Percentiles rank a stretch among this genome's conserved stretches.
phyloP scores from a whole-genome alignment of 2,329 filamentous ascomycete genomes.

The Aplosporella prunicola region DNA sequence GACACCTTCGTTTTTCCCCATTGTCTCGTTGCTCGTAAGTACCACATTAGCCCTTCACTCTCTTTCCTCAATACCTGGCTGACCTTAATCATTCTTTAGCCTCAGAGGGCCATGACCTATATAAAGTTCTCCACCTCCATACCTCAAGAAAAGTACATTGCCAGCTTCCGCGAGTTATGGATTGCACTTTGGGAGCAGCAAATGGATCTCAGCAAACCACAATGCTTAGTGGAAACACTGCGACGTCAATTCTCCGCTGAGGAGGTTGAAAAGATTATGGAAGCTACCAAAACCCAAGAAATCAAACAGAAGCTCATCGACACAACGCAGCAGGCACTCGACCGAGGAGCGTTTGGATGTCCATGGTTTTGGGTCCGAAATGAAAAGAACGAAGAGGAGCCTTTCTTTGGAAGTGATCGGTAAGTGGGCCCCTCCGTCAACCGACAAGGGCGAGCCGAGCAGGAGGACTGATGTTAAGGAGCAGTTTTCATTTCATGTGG shows the following conservation, averaged over 20 bases:
- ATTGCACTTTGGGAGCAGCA: slow-evolving; percentile 53
- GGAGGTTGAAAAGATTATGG: slow-evolving; percentile 49
- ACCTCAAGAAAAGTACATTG: slow-evolving; percentile 40
- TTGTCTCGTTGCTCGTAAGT: slow-evolving; percentile 41
- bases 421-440: slow-evolving; percentile 20
- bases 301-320: slow-evolving; percentile 46
- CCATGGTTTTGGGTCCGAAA: slow-evolving; percentile 67
- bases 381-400: slow-evolving; percentile 39
- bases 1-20: slow-evolving; percentile 44
- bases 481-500: slow-evolving; percentile 60
- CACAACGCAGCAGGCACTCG: slow-evolving; percentile 50
- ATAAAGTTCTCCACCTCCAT: slow-evolving; percentile 46
- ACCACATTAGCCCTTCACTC: slow-evolving; percentile 23
- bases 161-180: slow-evolving; percentile 48
- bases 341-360: slow-evolving; percentile 62
- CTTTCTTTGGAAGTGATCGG: slow-evolving; percentile 72
- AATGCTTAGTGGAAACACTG: slow-evolving; percentile 40
- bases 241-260: slow-evolving; percentile 38
- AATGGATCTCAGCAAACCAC: slow-evolving; percentile 50
- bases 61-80: too few relatives aligned
- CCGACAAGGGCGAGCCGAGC: too few relatives aligned
- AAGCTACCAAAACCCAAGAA: slow-evolving; percentile 40
- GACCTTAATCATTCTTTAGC: slow-evolving; percentile 31
- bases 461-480: slow-evolving; percentile 1
- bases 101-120: slow-evolving; percentile 57